Conservation (phyloP, 1,284 basidiomycete species). For the Sanguinoderma infundibulare region DNA sequence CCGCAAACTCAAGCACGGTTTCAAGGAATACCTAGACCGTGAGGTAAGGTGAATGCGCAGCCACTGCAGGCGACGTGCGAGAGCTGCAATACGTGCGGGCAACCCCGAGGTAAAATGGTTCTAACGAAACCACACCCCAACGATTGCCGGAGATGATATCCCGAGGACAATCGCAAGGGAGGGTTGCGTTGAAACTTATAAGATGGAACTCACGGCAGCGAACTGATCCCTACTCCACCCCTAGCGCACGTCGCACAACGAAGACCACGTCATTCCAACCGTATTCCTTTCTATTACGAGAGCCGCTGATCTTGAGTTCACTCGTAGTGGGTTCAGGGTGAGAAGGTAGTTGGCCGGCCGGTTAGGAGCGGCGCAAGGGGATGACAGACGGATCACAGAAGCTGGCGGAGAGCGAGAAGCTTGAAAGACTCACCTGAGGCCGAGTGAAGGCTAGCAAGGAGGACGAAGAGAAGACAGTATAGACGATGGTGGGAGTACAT, state of each 20-base stretch:
- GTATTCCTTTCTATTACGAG: too few species aligned
- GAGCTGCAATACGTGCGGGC: not conserved
- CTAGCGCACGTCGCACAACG: not conserved
- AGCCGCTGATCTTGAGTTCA: too few species aligned
- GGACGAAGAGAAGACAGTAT: slow-evolving; percentile 21
- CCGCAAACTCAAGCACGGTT: too few species aligned
- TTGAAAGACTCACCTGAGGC: slow-evolving; percentile 18
- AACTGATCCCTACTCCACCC: not conserved
- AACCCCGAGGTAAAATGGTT: not conserved
- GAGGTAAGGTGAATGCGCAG: not conserved
- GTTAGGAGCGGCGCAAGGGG: not conserved
- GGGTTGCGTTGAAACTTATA: slow-evolving; percentile 1
- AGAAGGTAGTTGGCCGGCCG: not conserved
- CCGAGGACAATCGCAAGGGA: not conserved
- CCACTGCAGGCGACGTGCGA: not conserved
- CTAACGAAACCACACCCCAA: not conserved
- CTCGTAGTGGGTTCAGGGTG: too few species aligned
- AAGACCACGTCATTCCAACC: not conserved
- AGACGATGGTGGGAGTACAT: slow-evolving; percentile 24
- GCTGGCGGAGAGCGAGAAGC: not conserved
- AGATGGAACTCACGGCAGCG: not conserved
- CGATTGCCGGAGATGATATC: not conserved
- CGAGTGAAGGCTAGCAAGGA: slow-evolving; percentile 19
- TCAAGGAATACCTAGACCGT: too few species aligned
- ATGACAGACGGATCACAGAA: not conserved